Percentiles rank a stretch among this genome's conserved stretches.
Conservation (phyloP, 2,329 filamentous ascomycete genomes). For the Fusarium nelsonii region DNA sequence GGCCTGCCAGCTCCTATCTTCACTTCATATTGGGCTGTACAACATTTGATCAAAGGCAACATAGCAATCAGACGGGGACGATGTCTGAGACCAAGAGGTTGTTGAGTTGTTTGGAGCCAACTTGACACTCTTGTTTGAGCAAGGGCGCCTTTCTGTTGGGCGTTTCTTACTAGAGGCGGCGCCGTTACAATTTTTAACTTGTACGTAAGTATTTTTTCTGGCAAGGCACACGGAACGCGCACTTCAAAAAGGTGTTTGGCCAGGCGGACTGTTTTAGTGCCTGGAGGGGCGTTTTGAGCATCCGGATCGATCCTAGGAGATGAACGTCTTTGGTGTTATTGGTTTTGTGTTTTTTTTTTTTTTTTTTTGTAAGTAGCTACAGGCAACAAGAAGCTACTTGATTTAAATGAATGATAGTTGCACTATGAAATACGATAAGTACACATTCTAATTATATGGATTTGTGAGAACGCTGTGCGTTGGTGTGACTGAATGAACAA, state of each 20-base stretch:
- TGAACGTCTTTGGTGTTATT: slow-evolving; percentile 49
- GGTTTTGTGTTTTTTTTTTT: slow-evolving; percentile 31
- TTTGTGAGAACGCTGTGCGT: neutral
- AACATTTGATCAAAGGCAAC: slow-evolving; percentile 47
- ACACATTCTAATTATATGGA: neutral
- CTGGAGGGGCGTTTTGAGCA: slow-evolving; percentile 47
- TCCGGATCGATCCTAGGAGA: slow-evolving; percentile 44
- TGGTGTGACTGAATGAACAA: neutral
- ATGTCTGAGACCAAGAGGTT: slow-evolving; percentile 40
- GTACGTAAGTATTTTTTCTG: slow-evolving; percentile 55
- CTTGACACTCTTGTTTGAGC: slow-evolving; percentile 30
- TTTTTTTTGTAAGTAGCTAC: slow-evolving; percentile 42
- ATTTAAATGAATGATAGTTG: slow-evolving; percentile 42
- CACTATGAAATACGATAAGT: slow-evolving; percentile 39
- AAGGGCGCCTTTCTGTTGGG: slow-evolving; percentile 20
- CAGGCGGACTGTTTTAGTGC: slow-evolving; percentile 45
- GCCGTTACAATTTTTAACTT: slow-evolving; percentile 44
- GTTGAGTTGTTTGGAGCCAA: slow-evolving; percentile 21
- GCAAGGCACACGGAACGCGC: slow-evolving; percentile 54
- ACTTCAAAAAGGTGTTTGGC: slow-evolving; percentile 62
- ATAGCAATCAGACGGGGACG: slow-evolving; percentile 37
- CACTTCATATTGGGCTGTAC: slow-evolving; percentile 47
- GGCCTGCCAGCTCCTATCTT: slow-evolving; percentile 34
- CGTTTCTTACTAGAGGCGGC: slow-evolving; percentile 22
- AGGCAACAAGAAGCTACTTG: slow-evolving; percentile 50